Evolutionary conservation across 805 yeast species (phyloP).

Genomic region (Teunomyces kruisii): DNA sequence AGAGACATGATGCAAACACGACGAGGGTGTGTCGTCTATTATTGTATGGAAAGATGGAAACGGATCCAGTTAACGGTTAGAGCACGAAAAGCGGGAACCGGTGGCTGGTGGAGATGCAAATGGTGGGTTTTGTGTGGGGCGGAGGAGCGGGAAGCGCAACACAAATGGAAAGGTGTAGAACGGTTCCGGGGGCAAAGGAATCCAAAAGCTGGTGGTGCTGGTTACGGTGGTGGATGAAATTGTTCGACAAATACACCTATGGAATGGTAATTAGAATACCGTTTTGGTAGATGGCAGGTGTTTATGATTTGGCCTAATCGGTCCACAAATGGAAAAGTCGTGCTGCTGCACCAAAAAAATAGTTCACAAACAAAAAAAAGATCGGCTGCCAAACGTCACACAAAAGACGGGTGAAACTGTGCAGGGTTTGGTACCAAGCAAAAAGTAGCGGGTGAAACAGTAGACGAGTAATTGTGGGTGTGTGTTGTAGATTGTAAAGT

Average conservation of each 20-base stretch:
- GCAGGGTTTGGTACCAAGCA: too few relatives aligned
- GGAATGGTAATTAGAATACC: slow-evolving; percentile 2
- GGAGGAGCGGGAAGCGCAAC: background rate
- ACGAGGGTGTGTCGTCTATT: background rate
- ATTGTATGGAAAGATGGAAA: background rate
- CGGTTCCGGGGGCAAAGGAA: background rate
- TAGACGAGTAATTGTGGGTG: too few relatives aligned
- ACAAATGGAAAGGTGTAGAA: background rate
- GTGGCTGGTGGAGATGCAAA: background rate
- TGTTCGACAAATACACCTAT: slow-evolving; percentile 1
- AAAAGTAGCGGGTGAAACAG: too few relatives aligned
- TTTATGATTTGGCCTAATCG: slow-evolving; percentile 4
- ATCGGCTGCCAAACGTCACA: too few relatives aligned
- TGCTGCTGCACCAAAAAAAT: background rate
- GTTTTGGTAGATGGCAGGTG: slow-evolving; percentile 2
- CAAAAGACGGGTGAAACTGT: too few relatives aligned
- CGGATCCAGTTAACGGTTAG: background rate
- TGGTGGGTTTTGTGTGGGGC: too few relatives aligned
- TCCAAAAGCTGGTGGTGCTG: background rate
- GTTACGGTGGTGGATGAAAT: slow-evolving; percentile 1
- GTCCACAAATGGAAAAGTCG: slow-evolving; percentile 2
- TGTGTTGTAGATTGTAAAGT: too few relatives aligned
- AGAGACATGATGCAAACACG: slow-evolving; percentile 2
- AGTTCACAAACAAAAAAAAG: background rate
- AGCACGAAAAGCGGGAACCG: background rate